These are phyloP conservation scores for Monilinia aucupariae DNA, from an alignment of 2,329 filamentous ascomycete genomes.

Conservation along the genomic window DNA sequence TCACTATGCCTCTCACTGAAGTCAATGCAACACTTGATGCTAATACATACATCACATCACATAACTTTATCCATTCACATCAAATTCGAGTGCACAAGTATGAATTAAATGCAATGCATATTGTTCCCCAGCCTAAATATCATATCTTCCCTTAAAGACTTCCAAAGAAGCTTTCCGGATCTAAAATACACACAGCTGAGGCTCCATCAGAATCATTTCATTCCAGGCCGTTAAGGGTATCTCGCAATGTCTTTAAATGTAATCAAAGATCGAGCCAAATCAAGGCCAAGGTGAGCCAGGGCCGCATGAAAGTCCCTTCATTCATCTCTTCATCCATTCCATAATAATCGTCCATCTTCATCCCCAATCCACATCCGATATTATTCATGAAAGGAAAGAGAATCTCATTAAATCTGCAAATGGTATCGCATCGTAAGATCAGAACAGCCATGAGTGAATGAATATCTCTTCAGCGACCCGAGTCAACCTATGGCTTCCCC, in stretches of 20 bases:
- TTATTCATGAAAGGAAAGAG: neutral
- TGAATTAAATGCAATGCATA: slow-evolving; percentile 5
- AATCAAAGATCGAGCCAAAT: slow-evolving; percentile 6
- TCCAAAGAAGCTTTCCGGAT: neutral
- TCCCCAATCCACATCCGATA: neutral
- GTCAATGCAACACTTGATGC: neutral
- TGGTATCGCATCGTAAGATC: slow-evolving; percentile 9
- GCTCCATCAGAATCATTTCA: slow-evolving; percentile 7
- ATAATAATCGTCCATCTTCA: slow-evolving; percentile 4
- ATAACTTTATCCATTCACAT: neutral
- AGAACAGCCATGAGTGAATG: slow-evolving; percentile 7
- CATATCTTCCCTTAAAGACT: neutral
- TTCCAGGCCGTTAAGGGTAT: slow-evolving; percentile 7
- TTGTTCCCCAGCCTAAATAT: slow-evolving; percentile 10
- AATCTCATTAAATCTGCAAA: neutral
- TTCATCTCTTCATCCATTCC: neutral
- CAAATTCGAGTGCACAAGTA: neutral
- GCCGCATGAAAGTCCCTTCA: slow-evolving; percentile 3
- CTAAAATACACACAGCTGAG: slow-evolving; percentile 8
- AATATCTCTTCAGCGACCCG: neutral
- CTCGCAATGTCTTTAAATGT: slow-evolving; percentile 4
- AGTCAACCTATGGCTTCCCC: slow-evolving; percentile 1
- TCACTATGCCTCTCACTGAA: neutral
- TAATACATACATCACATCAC: neutral
- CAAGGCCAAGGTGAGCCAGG: slow-evolving; percentile 2